These are phyloP conservation scores for Rhodotorula sp. DNA, from an alignment of 1,284 basidiomycete genomes.

Conservation along the genomic window DNA sequence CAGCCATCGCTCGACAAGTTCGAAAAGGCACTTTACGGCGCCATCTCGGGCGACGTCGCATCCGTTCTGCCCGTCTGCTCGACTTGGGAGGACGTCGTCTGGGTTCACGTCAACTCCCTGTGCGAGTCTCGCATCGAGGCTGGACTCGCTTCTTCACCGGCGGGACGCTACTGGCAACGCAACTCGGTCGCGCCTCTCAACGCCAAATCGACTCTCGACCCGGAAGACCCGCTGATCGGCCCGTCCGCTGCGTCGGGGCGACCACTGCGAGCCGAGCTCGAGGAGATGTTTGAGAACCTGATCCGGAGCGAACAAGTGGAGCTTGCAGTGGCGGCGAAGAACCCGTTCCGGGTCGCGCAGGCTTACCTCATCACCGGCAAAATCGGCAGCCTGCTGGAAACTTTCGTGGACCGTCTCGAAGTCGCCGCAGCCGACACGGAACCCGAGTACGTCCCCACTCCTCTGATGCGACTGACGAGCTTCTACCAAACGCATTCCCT, in stretches of 20 bases:
- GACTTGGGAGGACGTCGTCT: slow-evolving; percentile 92
- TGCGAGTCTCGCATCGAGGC: slow-evolving; percentile 75
- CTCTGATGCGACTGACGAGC: not conserved
- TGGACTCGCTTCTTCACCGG: slow-evolving; percentile 47
- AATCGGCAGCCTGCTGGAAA: slow-evolving; percentile 66
- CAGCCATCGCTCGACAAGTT: slow-evolving; percentile 68
- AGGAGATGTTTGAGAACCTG: slow-evolving; percentile 38
- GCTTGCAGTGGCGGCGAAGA: slow-evolving; percentile 59
- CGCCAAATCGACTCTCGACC: slow-evolving; percentile 18
- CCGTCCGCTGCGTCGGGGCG: slow-evolving; percentile 2
- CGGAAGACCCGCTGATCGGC: slow-evolving; percentile 32
- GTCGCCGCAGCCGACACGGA: slow-evolving; percentile 52
- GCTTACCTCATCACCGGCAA: slow-evolving; percentile 78
- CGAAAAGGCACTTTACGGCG: slow-evolving; percentile 83
- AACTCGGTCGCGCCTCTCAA: slow-evolving; percentile 16
- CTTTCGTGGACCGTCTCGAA: slow-evolving; percentile 65
- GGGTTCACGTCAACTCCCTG: slow-evolving; percentile 82
- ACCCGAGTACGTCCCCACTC: slow-evolving; percentile 59
- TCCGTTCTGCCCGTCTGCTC: slow-evolving; percentile 73
- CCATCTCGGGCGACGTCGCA: slow-evolving; percentile 77
- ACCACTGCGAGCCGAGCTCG: slow-evolving; percentile 27
- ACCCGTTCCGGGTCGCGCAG: slow-evolving; percentile 84
- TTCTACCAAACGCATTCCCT: no score
- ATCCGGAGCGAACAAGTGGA: slow-evolving; percentile 27
- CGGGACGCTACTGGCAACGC: slow-evolving; percentile 32